A percentile compares a stretch with the other conserved stretches of the same genome.
Conservation (phyloP, 768 basidiomycete genomes). For the Phaeotremella skinneri region DNA sequence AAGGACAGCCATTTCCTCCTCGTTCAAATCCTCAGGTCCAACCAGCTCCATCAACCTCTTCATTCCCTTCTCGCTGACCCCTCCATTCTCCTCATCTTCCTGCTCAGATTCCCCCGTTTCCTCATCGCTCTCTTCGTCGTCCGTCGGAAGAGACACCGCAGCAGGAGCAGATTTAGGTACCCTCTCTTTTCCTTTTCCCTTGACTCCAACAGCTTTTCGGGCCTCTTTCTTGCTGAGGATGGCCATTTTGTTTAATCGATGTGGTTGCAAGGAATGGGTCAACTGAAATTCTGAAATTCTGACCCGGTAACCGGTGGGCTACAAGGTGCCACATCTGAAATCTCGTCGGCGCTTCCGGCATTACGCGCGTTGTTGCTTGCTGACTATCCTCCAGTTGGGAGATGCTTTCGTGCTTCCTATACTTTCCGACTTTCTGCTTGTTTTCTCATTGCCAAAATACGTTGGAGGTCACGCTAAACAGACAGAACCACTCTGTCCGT, state of each 20-base stretch:
- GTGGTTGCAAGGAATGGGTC: not conserved
- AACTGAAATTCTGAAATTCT: slow-evolving; percentile 14
- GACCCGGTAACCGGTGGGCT: not conserved
- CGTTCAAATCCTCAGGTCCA: slow-evolving; percentile 61
- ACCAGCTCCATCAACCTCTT: slow-evolving; percentile 45
- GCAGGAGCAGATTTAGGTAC: not conserved
- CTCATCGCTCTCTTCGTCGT: slow-evolving; percentile 37
- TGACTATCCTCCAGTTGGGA: not conserved
- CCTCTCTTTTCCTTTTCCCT: slow-evolving; percentile 31
- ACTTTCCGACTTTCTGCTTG: not conserved
- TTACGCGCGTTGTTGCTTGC: not conserved
- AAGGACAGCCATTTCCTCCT: slow-evolving; percentile 63
- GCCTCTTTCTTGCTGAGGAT: slow-evolving; percentile 31
- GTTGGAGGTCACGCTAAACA: slow-evolving; percentile 3
- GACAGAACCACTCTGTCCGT: not conserved
- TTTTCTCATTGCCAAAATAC: not conserved
- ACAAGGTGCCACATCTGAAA: not conserved
- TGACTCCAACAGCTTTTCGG: slow-evolving; percentile 14
- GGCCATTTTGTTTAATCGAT: slow-evolving; percentile 22
- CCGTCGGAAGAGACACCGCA: slow-evolving; percentile 1
- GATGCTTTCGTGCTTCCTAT: not conserved
- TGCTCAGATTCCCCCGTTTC: slow-evolving; percentile 42
- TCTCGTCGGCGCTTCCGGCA: not conserved
- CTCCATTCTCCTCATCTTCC: slow-evolving; percentile 48
- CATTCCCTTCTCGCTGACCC: slow-evolving; percentile 41